These are phyloP conservation scores for Zygotorulaspora mrakii DNA, from an alignment of 1,139 yeast species.

Conservation along the genomic window DNA sequence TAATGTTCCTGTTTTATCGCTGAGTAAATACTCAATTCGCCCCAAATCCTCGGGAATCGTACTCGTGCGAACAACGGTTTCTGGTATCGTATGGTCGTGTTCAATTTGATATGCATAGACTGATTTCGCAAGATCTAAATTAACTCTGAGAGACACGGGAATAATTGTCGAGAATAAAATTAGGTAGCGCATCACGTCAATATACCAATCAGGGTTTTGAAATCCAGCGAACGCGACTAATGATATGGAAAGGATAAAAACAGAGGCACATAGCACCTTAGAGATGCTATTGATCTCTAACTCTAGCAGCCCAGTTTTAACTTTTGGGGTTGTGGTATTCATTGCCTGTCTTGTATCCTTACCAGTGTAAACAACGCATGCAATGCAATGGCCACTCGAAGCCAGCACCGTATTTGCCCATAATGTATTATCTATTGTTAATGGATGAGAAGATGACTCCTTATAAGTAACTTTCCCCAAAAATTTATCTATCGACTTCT, in stretches of 20 bases:
- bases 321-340: conserved; percentile 88
- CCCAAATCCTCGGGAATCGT: conserved; percentile 98
- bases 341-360: conserved; percentile 88
- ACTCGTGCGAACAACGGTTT: conserved; percentile 90
- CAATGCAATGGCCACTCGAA: conserved; percentile 77
- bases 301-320: conserved; percentile 85
- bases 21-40: conserved; percentile 82
- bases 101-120: conserved; percentile 96
- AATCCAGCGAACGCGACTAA: conserved; percentile 81
- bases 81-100: conserved; percentile 74
- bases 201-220: conserved; percentile 69
- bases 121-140: conserved; percentile 89
- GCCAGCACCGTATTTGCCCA: conserved; percentile 99
- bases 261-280: conserved; percentile 83
- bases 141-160: conserved; percentile 92
- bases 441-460: conserved; percentile 53
- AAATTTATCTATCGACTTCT: conserved; percentile 77
- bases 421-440: conserved; percentile 83
- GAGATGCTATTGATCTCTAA: conserved; percentile 85
- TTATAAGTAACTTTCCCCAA: conserved; percentile 63
- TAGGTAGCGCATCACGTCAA: conserved; percentile 83
- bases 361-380: conserved; percentile 87
- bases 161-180: conserved; percentile 92
- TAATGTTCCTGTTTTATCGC: conserved; percentile 95
- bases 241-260: conserved; percentile 68